Evolutionary conservation across 768 basidiomycete genomes (phyloP).

Genomic region (Hydnum rufescens): DNA sequence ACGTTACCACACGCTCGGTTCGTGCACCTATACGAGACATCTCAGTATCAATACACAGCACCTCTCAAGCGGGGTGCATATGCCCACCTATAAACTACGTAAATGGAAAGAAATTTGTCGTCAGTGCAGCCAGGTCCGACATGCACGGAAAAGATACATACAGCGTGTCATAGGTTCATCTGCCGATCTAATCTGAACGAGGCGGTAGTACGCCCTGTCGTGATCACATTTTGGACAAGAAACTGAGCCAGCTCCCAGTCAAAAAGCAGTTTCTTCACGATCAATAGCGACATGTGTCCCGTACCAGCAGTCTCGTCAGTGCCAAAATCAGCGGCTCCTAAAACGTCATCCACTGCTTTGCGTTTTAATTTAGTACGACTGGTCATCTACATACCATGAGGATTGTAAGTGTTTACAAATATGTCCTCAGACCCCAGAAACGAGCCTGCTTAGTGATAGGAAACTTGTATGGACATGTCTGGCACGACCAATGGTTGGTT

Average conservation of each 20-base stretch:
- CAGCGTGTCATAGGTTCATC: conserved; percentile 74
- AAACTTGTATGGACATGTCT: conserved; percentile 89
- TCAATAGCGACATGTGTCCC: no score
- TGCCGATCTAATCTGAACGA: conserved; percentile 86
- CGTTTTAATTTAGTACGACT: conserved; percentile 66
- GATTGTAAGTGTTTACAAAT: conserved; percentile 7
- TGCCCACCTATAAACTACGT: conserved; percentile 6
- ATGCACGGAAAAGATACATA: conserved; percentile 14
- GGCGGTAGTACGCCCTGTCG: conserved; percentile 77
- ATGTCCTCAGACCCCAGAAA: background rate
- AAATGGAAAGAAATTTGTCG: background rate
- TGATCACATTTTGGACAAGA: conserved; percentile 68
- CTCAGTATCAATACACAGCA: background rate
- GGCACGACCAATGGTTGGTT: conserved; percentile 84
- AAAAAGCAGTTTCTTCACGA: background rate
- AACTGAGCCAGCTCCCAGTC: conserved; percentile 17
- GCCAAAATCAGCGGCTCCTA: conserved; percentile 89
- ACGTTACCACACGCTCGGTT: conserved; percentile 9
- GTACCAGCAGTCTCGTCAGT: conserved; percentile 28
- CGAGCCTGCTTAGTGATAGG: conserved; percentile 67
- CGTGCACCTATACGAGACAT: conserved; percentile 3
- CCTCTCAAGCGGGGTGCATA: background rate
- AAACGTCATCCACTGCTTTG: conserved; percentile 89
- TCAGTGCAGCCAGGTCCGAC: background rate
- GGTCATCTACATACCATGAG: conserved; percentile 48